These are phyloP conservation scores for Phlebiopsis flavidoalba DNA, from an alignment of 768 basidiomycete genomes.

Conservation along the genomic window DNA sequence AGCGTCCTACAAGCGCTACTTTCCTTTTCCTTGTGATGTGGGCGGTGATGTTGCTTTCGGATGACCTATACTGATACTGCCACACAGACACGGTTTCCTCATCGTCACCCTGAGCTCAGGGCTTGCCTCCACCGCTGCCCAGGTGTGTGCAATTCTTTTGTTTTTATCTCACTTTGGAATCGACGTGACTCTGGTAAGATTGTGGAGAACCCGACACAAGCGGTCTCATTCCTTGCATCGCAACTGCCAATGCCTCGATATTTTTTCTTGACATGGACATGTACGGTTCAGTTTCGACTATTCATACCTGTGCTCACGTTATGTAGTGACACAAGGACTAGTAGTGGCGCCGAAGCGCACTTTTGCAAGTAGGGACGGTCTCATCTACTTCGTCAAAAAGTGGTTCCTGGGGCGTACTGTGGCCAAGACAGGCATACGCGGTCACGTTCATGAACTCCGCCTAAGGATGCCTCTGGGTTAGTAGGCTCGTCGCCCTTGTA, in stretches of 20 bases:
- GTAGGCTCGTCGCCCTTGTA: constrained; percentile 14
- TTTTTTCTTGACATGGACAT: constrained; percentile 61
- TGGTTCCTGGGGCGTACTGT: constrained; percentile 65
- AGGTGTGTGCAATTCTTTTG: constrained; percentile 15
- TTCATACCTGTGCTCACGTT: neutral
- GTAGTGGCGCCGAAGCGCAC: constrained; percentile 46
- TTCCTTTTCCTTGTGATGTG: constrained; percentile 58
- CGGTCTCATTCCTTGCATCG: constrained; percentile 39
- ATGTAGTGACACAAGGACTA: constrained; percentile 45
- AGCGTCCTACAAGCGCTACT: constrained; percentile 68
- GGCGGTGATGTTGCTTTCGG: constrained; percentile 12
- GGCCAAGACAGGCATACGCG: constrained; percentile 55
- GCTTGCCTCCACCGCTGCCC: constrained; percentile 36
- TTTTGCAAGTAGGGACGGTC: constrained; percentile 50
- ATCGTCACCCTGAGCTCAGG: constrained; percentile 62
- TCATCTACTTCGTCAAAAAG: constrained; percentile 56
- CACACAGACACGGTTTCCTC: constrained; percentile 59
- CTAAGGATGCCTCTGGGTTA: no score
- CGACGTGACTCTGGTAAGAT: constrained; percentile 27
- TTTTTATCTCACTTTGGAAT: neutral
- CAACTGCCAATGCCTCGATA: constrained; percentile 49
- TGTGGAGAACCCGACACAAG: constrained; percentile 37
- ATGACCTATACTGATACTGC: neutral
- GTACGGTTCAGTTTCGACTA: constrained; percentile 20
- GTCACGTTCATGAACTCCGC: constrained; percentile 53